Evolutionary conservation across 768 basidiomycete species (phyloP).

Genomic region (Kwoniella mangroviensis): DNA sequence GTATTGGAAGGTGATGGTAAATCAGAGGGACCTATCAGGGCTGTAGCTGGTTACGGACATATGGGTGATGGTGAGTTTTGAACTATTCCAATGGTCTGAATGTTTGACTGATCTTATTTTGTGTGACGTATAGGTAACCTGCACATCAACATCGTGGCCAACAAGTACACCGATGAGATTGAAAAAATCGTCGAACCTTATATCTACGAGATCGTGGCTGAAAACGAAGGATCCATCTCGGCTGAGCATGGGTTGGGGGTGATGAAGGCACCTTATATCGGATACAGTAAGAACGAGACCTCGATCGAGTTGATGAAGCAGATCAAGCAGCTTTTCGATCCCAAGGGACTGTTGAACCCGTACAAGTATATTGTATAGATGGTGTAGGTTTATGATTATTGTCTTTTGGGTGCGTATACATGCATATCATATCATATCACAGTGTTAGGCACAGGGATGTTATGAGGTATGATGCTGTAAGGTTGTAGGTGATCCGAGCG

Average conservation of each 20-base stretch:
- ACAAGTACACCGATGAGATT: conserved; percentile 79
- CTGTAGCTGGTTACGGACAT: conserved; percentile 92
- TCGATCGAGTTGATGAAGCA: conserved; percentile 87
- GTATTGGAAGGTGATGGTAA: conserved; percentile 64
- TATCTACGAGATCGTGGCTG: conserved; percentile 83
- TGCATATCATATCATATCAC: neutral
- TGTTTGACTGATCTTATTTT: neutral
- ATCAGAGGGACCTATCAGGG: conserved; percentile 64
- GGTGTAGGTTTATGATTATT: neutral
- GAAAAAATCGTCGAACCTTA: conserved; percentile 90
- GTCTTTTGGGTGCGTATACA: neutral
- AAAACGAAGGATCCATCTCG: conserved; percentile 83
- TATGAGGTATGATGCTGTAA: no score
- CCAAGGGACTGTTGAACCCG: conserved; percentile 88
- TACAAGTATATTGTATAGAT: conserved; percentile 49
- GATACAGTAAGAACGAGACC: conserved; percentile 77
- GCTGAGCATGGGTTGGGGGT: conserved; percentile 95
- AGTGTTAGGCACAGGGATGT: no score
- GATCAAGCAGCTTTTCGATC: conserved; percentile 88
- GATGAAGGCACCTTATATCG: conserved; percentile 87
- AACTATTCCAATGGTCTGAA: neutral
- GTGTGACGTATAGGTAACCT: conserved; percentile 70
- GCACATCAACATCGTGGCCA: conserved; percentile 87
- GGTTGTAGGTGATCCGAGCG: no score
- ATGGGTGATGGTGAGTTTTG: conserved; percentile 82